Conservation (phyloP, 129 eudicot species). For the Saposhnikovia divaricata region DNA sequence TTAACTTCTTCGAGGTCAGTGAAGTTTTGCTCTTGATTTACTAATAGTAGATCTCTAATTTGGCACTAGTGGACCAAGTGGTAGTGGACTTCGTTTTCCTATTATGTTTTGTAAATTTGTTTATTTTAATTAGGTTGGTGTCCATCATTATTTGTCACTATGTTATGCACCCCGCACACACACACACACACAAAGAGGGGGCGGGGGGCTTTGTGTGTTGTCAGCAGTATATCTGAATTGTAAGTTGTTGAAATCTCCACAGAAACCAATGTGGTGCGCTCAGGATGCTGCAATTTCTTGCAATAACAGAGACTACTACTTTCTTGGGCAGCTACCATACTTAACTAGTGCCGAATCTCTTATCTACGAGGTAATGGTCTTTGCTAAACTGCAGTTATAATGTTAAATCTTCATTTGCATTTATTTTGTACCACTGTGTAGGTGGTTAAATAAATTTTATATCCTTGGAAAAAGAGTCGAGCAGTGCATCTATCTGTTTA, state of each 20-base stretch:
- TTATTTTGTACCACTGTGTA: constrained; percentile 2
- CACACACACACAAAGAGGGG: not conserved
- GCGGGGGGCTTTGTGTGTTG: too few species aligned
- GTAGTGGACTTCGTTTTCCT: not conserved
- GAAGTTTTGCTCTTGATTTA: not conserved
- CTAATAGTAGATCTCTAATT: not conserved
- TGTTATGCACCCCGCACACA: not conserved
- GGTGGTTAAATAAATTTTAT: not conserved
- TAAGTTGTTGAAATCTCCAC: constrained; percentile 19
- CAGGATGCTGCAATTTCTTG: constrained; percentile 41
- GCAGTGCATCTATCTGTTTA: not conserved
- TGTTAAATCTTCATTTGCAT: not conserved
- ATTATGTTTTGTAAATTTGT: not conserved
- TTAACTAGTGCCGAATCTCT: constrained; percentile 65
- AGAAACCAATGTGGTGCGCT: constrained; percentile 92
- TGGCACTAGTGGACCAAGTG: not conserved
- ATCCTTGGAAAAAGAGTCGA: not conserved
- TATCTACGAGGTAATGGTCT: constrained; percentile 61
- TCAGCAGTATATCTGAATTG: not conserved
- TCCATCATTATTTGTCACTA: not conserved
- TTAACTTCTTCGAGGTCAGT: constrained; percentile 84
- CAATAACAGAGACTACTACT: constrained; percentile 70
- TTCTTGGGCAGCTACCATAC: constrained; percentile 86
- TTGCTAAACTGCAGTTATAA: not conserved
- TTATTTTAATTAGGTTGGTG: not conserved